Evolutionary conservation across 495 filamentous ascomycete genomes (phyloP), one percentile per base, ranked within the genome.

Genomic region (Hypoxylon subgilvum): DNA sequence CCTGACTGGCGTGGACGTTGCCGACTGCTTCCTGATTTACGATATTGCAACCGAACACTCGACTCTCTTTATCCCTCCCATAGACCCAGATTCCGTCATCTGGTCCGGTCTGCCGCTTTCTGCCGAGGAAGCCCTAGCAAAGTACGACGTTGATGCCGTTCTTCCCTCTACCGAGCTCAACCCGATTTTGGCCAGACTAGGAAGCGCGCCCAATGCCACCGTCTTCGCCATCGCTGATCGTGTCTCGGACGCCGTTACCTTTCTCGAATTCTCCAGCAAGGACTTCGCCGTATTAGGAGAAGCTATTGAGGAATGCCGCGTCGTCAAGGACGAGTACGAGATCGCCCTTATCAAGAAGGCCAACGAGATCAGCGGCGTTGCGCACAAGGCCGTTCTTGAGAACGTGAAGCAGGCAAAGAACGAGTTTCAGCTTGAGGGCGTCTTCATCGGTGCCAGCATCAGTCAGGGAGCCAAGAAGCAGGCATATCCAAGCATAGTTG

Each of bases 21-120:
- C 91, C 42, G 92, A 97, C 73, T 88, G 86, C 65, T 88, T 85
- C 70, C 79, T 92, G 45, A 82, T 88, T 47, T 96, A 97, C 79
- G 84, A 94, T 61, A 84, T 96, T 40, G 74, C 79, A 38, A 79
- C 79, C 16, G 78, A 82, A 57, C 83, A 86, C 62, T 82, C 91
- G 17, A 97, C 90, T 6, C 86, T 97, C 45, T 99, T 90, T 77
- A 94, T 99, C 57, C 93, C 95, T 4, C 88, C 91, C 1, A 82
- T 96, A 66, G 84, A 95, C 49, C 85, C 91, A 35, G 89, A 95
- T 22, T 85, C 84, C 32, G 94, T 97, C n/a, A 90, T 97, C 63
- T 99, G 95, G 95, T 88, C 87, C 18, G 95, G 95, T 21, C 83
- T 97, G 16, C 95, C 95, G 0, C 69, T 96, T 51, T 86, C 85